Evolutionary conservation across 192 early-diverging fungal species (phyloP).

Genomic region (Podochytrium sp.): DNA sequence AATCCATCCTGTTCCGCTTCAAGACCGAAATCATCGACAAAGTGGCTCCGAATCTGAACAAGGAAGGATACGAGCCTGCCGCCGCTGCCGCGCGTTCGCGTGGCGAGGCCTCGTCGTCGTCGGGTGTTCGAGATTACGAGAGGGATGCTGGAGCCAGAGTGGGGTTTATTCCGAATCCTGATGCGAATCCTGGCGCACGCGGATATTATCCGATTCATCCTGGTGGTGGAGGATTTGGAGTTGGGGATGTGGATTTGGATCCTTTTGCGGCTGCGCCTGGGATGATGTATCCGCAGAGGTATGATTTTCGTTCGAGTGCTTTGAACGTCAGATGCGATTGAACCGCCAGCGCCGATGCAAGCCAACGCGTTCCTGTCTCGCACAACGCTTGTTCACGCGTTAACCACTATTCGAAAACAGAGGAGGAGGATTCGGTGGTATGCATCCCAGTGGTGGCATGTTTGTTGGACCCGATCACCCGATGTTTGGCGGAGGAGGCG

Average conservation of each 20-base stretch:
- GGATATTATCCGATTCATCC: not conserved
- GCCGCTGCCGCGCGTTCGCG: too few species aligned
- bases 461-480: conserved; percentile 87
- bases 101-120: not conserved
- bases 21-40: conserved; percentile 68
- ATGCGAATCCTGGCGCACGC: not conserved
- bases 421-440: conserved; percentile 43
- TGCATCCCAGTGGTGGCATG: conserved; percentile 77
- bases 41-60: conserved; percentile 70
- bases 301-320: too few species aligned
- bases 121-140: conserved; percentile 1
- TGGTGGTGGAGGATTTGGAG: conserved; percentile 40
- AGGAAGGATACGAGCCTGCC: conserved; percentile 66
- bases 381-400: too few species aligned
- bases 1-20: conserved; percentile 63
- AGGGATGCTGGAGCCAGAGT: not conserved
- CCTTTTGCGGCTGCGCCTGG: conserved; percentile 57
- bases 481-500: conserved; percentile 72
- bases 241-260: conserved; percentile 79
- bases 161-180: not conserved
- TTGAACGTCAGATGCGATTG: too few species aligned
- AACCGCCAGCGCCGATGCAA: too few species aligned
- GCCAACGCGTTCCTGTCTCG: too few species aligned
- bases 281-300: conserved; percentile 53
- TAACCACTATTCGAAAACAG: too few species aligned